Evolutionary conservation across 2,329 filamentous ascomycete species (phyloP).

Genomic region (Botrytis byssoidea): DNA sequence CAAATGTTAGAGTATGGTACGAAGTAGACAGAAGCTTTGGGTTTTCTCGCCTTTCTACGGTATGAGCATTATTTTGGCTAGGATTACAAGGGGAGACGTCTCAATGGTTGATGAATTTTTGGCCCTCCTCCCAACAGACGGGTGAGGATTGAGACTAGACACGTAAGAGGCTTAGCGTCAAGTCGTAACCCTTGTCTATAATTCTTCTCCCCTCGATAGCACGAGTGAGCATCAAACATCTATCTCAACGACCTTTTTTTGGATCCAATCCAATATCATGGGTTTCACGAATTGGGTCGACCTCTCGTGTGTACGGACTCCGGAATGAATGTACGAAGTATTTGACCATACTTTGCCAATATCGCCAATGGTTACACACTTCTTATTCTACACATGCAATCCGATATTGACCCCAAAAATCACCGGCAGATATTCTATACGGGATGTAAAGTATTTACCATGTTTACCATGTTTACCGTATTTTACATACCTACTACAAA

Average conservation of each 20-base stretch:
- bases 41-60: background rate
- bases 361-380: background rate
- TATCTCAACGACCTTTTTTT: slow-evolving; percentile 17
- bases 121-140: slow-evolving; percentile 21
- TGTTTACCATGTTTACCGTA: background rate
- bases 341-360: background rate
- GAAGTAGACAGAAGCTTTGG: background rate
- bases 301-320: background rate
- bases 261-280: background rate
- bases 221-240: background rate
- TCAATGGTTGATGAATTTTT: slow-evolving; percentile 22
- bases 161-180: slow-evolving; percentile 10
- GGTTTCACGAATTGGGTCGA: background rate
- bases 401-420: background rate
- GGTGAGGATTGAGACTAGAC: slow-evolving; percentile 10
- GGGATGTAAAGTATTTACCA: background rate
- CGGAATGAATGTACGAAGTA: background rate
- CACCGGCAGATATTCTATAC: background rate
- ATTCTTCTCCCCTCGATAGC: background rate
- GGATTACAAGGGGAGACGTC: slow-evolving; percentile 14
- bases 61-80: slow-evolving; percentile 1
- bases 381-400: background rate
- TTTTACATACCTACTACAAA: background rate
- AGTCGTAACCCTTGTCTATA: background rate
- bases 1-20: background rate